Evolutionary conservation across 2,329 filamentous ascomycete species (phyloP).

Genomic region (Cladobotryum mycophilum): DNA sequence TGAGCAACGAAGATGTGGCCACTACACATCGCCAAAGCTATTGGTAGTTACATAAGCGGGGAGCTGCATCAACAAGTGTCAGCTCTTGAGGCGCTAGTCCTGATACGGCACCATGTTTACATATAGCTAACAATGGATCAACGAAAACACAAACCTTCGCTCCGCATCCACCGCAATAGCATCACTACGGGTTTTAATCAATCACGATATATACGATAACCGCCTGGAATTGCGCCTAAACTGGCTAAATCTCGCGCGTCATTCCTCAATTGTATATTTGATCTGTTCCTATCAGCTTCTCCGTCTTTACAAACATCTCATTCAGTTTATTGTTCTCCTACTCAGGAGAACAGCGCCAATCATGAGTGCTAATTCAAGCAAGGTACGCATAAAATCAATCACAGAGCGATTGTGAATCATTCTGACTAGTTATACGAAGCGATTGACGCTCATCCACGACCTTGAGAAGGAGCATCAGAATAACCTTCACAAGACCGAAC

Average conservation of each 20-base stretch:
- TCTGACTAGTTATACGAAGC: conserved; percentile 27
- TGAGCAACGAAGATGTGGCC: not conserved
- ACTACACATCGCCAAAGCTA: not conserved
- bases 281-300: not conserved
- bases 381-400: conserved; percentile 17
- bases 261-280: too few species aligned
- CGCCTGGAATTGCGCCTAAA: too few species aligned
- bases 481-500: conserved; percentile 56
- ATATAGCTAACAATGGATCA: conserved; percentile 6
- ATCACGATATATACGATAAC: too few species aligned
- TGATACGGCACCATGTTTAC: conserved; percentile 27
- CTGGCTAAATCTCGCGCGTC: too few species aligned
- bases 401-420: conserved; percentile 3
- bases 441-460: conserved; percentile 40
- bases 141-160: conserved; percentile 19
- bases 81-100: conserved; percentile 14
- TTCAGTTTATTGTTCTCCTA: not conserved
- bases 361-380: conserved; percentile 22
- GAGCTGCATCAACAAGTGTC: too few species aligned
- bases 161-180: too few species aligned
- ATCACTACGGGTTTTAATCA: too few species aligned
- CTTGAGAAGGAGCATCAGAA: conserved; percentile 67
- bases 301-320: not conserved
- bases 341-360: conserved; percentile 3
- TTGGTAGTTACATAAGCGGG: too few species aligned